These are phyloP conservation scores for Rhododendron ovatum DNA, from an alignment of 148 eudicot genomes.

Conservation along the genomic window DNA sequence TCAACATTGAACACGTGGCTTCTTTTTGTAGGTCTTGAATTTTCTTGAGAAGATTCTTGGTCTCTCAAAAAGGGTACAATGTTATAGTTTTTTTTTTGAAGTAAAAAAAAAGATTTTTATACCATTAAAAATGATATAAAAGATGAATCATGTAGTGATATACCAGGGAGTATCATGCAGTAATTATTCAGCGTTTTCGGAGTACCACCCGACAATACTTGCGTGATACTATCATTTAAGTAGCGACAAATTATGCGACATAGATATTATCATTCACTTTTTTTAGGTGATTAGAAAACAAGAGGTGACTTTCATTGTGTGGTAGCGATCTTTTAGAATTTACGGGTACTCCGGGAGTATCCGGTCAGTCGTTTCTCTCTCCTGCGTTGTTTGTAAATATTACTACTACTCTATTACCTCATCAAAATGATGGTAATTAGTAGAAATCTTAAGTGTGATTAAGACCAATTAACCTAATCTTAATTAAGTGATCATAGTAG, in stretches of 20 bases:
- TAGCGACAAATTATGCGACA: too few relatives aligned
- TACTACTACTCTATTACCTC: background rate
- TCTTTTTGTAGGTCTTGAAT: slow-evolving; percentile 19
- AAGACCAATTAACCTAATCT: slow-evolving; percentile 6
- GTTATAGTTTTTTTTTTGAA: background rate
- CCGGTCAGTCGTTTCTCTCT: background rate
- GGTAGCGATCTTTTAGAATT: background rate
- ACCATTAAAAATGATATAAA: too few relatives aligned
- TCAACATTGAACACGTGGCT: slow-evolving; percentile 22
- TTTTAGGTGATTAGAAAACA: background rate
- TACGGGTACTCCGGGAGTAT: too few relatives aligned
- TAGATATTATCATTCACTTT: too few relatives aligned
- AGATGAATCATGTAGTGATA: too few relatives aligned
- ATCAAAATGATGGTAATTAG: background rate
- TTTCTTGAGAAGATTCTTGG: slow-evolving; percentile 29
- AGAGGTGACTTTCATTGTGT: background rate
- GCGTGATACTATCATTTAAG: too few relatives aligned
- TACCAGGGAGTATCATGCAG: too few relatives aligned
- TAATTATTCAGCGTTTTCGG: too few relatives aligned
- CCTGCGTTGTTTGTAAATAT: background rate
- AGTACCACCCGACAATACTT: background rate
- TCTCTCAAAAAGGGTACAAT: slow-evolving; percentile 6
- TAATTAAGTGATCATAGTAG: background rate
- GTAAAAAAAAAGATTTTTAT: too few relatives aligned
- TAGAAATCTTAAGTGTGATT: background rate